phyloP scores from a whole-genome alignment of 1,139 yeast genomes.

The Zygosaccharomyces pseudobailii region DNA sequence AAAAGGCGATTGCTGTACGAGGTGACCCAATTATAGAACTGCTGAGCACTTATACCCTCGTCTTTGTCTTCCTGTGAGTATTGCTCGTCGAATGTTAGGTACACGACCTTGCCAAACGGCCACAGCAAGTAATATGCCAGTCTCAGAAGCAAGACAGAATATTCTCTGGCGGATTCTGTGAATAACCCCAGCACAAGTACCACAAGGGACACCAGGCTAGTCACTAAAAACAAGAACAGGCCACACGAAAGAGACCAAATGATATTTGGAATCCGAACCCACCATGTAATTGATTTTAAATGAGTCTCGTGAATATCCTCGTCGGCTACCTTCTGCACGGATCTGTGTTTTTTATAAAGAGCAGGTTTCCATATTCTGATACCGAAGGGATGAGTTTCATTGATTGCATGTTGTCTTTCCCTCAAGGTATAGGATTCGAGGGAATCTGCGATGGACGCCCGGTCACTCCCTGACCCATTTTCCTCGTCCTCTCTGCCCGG shows the following conservation, averaged over 20 bases:
- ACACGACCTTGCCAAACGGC: slow-evolving; percentile 90
- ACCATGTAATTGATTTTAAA: slow-evolving; percentile 47
- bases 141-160: slow-evolving; percentile 56
- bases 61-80: slow-evolving; percentile 83
- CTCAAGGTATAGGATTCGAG: slow-evolving; percentile 82
- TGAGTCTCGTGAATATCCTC: slow-evolving; percentile 83
- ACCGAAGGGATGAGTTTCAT: slow-evolving; percentile 96
- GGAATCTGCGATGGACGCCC: slow-evolving; percentile 53
- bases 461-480: slow-evolving; percentile 36
- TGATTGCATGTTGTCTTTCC: slow-evolving; percentile 93
- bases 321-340: slow-evolving; percentile 88
- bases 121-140: slow-evolving; percentile 67
- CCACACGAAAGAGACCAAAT: slow-evolving; percentile 78
- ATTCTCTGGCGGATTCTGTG: slow-evolving; percentile 43
- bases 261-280: slow-evolving; percentile 66
- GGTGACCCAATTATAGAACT: slow-evolving; percentile 84
- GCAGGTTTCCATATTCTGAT: slow-evolving; percentile 99
- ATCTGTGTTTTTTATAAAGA: slow-evolving; percentile 82
- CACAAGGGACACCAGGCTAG: slow-evolving; percentile 44
- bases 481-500: slow-evolving; percentile 26
- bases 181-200: slow-evolving; percentile 48
- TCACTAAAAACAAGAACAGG: slow-evolving; percentile 48
- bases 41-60: slow-evolving; percentile 80
- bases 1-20: slow-evolving; percentile 48
- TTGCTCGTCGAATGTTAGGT: slow-evolving; percentile 70